Evolutionary conservation across 352 stramenopile genomes (phyloP), one percentile per base, ranked within the genome.

Genomic region (Globisporangium cylindrosporum): DNA sequence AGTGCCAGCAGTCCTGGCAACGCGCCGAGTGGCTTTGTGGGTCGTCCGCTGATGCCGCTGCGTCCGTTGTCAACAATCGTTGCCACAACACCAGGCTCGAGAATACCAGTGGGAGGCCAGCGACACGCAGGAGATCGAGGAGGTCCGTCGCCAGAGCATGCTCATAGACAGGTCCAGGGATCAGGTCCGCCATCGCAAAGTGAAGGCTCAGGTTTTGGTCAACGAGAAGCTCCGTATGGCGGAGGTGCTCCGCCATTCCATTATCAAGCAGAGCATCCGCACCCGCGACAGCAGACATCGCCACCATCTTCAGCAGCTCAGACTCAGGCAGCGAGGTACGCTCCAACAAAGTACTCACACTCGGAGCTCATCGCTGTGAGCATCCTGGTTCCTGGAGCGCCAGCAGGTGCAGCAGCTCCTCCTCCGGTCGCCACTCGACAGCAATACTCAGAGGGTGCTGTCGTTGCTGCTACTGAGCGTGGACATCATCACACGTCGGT

Each of bases 361-460:
- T 62, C 66, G 10, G 66, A 70, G 49, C 49, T 66, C 32, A 66
- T 62, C 9, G 66, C 66, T 10, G 66, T 48, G 48, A 61, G 48
- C 14, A 66, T 66, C 9, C 12, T 70, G 36, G 66, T 56, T 1
- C 66, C 66, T 18, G 25, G 24, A 20, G 12, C 43, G 46, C 20
- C 27, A 41, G 10, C 36, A 32, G 29, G 15, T 4, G 0, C 22
- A n/a, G 32, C 57, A 12, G 8, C 22, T 14, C 15, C 55, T 18
- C 10, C 12, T 4, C 10, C 14, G 5, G 43, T 22, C 6, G 43
- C 1, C 2, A 22, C 18, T 22, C 43, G 43, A 10, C 43, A 51
- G 18, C 43, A 24, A 12, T 58, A 59, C n/a, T 2, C 46, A 15
- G 60, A 66, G 9, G 0, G 36, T 15, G 10, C 27, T 15, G 12